Conservation (phyloP, 106 monocot species). For the Agapanthus africanus region DNA sequence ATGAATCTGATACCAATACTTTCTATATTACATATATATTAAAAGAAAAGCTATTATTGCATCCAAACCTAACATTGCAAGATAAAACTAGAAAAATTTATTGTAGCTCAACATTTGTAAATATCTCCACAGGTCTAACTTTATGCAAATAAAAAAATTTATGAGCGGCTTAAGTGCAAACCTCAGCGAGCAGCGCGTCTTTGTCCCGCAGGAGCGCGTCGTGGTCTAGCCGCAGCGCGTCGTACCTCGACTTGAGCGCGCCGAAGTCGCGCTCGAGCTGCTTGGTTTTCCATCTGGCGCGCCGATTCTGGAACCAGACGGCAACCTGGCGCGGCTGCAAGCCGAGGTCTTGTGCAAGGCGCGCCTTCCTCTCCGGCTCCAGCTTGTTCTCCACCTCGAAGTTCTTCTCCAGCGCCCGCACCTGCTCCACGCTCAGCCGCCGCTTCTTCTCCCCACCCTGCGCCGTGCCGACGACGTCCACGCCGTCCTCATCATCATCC, state of each 20-base stretch:
- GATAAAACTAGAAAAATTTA: too few relatives aligned
- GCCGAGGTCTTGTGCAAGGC: slow-evolving; percentile 72
- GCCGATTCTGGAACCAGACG: slow-evolving; percentile 95
- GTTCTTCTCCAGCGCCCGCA: slow-evolving; percentile 65
- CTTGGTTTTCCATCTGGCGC: slow-evolving; percentile 90
- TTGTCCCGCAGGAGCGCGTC: slow-evolving; percentile 29
- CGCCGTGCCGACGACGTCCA: slow-evolving; percentile 4
- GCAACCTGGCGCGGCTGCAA: slow-evolving; percentile 83
- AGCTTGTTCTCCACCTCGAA: slow-evolving; percentile 84
- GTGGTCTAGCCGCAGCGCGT: slow-evolving; percentile 32
- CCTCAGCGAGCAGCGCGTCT: slow-evolving; percentile 24
- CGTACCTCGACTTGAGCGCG: slow-evolving; percentile 42
- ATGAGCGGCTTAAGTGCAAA: slow-evolving; percentile 3
- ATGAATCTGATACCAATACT: too few relatives aligned
- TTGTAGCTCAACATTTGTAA: not conserved
- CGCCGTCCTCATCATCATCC: slow-evolving; percentile 26
- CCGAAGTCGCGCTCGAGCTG: slow-evolving; percentile 79
- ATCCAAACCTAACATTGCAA: too few relatives aligned
- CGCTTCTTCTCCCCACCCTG: slow-evolving; percentile 60
- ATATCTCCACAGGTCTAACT: not conserved
- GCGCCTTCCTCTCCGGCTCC: slow-evolving; percentile 70
- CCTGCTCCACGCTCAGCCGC: slow-evolving; percentile 57
- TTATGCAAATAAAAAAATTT: not conserved
- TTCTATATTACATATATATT: too few relatives aligned
- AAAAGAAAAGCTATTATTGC: too few relatives aligned